Evolutionary conservation across 2,329 filamentous ascomycete species (phyloP).

Genomic region (Epichloe sp.): DNA sequence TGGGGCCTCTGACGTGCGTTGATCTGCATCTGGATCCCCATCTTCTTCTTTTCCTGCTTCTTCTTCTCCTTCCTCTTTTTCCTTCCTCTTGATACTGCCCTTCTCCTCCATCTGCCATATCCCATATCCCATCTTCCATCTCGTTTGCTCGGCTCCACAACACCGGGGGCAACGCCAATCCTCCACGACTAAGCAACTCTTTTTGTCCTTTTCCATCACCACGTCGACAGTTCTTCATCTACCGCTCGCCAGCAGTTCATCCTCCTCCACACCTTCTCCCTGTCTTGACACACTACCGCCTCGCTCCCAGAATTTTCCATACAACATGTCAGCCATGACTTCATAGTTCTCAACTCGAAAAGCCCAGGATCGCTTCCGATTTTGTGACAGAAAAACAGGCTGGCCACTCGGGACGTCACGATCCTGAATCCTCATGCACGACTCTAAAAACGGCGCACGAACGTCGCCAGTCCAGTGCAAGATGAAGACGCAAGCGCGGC

Average conservation of each 20-base stretch:
- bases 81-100: background rate
- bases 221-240: background rate
- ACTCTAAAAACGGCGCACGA: conserved; percentile 21
- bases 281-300: background rate
- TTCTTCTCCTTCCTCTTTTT: background rate
- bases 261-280: background rate
- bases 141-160: background rate
- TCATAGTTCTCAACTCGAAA: background rate
- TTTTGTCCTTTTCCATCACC: background rate
- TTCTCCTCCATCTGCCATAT: background rate
- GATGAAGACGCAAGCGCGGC: conserved; percentile 32
- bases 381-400: background rate
- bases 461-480: conserved; percentile 25
- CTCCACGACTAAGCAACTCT: background rate
- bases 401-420: background rate
- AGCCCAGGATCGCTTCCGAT: background rate
- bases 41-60: background rate
- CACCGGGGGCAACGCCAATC: background rate
- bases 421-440: background rate
- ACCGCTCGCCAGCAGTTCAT: background rate
- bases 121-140: background rate
- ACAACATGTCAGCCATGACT: conserved; percentile 4
- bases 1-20: background rate
- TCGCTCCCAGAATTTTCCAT: background rate
- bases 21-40: background rate